phyloP scores from a whole-genome alignment of 2,329 filamentous ascomycete genomes.

The Nothomitra cinnamomea region DNA sequence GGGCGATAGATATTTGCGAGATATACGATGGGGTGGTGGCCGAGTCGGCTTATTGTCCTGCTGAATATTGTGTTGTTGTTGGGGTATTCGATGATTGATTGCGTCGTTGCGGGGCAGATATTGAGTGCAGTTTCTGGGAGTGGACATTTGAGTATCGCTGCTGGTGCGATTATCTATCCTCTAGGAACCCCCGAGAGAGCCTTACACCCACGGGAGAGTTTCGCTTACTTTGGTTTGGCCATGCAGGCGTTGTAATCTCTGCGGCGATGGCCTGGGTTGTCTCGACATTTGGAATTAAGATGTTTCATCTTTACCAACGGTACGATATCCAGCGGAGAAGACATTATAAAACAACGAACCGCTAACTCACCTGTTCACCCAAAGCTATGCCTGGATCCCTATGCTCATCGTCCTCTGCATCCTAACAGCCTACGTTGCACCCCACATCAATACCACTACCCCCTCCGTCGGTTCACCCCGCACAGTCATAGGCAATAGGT shows the following conservation, averaged over 20 bases:
- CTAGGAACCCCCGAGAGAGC: too few species aligned
- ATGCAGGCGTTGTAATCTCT: constrained; percentile 40
- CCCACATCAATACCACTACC: constrained; percentile 38
- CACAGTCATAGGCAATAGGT: constrained; percentile 33
- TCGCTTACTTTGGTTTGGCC: too few species aligned
- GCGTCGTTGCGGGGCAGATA: constrained; percentile 50
- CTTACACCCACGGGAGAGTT: too few species aligned
- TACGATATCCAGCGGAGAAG: too few species aligned
- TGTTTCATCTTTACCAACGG: constrained; percentile 53
- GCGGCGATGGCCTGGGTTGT: constrained; percentile 45
- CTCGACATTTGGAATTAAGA: constrained; percentile 48
- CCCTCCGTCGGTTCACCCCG: constrained; percentile 32
- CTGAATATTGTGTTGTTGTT: constrained; percentile 46
- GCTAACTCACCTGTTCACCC: constrained; percentile 10
- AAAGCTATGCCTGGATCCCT: constrained; percentile 45
- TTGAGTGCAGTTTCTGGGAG: constrained; percentile 44
- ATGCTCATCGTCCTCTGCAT: constrained; percentile 43
- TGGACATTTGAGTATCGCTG: constrained; percentile 42
- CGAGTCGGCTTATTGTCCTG: constrained; percentile 43
- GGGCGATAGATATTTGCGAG: constrained; percentile 33
- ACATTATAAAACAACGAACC: too few species aligned
- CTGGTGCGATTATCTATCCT: too few species aligned
- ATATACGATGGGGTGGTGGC: constrained; percentile 49
- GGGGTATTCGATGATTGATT: constrained; percentile 45
- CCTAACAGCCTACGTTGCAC: constrained; percentile 42